These are phyloP conservation scores for Sugiyamaella pinicola DNA, from an alignment of 1,139 yeast species.

Conservation along the genomic window DNA sequence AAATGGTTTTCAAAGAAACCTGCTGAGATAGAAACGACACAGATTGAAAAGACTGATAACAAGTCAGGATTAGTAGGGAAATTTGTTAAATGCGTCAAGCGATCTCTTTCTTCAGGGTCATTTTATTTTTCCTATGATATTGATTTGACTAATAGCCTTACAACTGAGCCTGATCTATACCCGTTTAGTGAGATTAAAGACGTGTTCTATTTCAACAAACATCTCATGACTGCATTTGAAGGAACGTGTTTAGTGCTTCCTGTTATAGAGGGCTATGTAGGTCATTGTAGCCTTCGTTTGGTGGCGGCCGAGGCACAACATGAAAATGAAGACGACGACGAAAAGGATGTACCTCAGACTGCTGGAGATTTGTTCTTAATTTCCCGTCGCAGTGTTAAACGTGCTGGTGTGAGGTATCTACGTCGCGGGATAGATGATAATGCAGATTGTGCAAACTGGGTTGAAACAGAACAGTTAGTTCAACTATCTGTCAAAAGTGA, in stretches of 20 bases:
- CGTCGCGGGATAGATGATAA: conserved; percentile 50
- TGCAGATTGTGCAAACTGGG: conserved; percentile 52
- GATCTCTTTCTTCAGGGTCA: conserved; percentile 25
- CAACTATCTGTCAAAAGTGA: conserved; percentile 13
- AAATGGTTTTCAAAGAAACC: conserved; percentile 20
- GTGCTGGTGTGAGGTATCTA: conserved; percentile 52
- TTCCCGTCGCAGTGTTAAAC: conserved; percentile 44
- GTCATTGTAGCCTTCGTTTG: conserved; percentile 25
- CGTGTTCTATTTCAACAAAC: conserved; percentile 42
- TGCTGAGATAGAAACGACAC: background rate
- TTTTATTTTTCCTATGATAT: conserved; percentile 34
- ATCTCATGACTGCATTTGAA: conserved; percentile 33
- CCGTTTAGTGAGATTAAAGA: conserved; percentile 20
- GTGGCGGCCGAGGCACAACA: background rate
- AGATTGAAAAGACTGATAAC: background rate
- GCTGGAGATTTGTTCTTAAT: conserved; percentile 35
- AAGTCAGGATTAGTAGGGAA: conserved; percentile 25
- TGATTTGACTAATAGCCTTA: conserved; percentile 28
- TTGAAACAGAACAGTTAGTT: conserved; percentile 47
- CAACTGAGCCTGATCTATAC: conserved; percentile 4
- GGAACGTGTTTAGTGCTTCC: conserved; percentile 36
- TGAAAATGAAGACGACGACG: conserved; percentile 7
- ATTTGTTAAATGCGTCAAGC: conserved; percentile 23
- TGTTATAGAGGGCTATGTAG: conserved; percentile 46
- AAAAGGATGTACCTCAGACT: background rate